These are phyloP conservation scores for Peltaster fructicola DNA, from an alignment of 2,329 filamentous ascomycete genomes.

Conservation along the genomic window DNA sequence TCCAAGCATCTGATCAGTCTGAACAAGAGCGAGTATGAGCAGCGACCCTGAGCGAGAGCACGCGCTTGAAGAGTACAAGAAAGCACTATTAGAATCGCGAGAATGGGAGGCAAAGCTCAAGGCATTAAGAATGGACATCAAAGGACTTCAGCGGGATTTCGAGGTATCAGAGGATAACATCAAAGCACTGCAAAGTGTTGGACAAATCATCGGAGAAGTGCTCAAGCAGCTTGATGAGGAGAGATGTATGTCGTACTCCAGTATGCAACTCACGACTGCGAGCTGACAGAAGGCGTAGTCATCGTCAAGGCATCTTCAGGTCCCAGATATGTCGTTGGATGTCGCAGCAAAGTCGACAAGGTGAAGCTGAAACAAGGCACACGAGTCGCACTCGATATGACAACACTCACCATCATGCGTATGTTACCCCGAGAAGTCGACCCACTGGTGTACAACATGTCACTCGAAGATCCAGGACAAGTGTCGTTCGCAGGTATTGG, in stretches of 20 bases:
- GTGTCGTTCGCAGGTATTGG: conserved; percentile 96
- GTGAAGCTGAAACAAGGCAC: conserved; percentile 94
- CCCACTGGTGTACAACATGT: conserved; percentile 99
- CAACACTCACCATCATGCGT: conserved; percentile 97
- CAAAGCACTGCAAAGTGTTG: conserved; percentile 96
- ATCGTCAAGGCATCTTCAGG: conserved; percentile 98
- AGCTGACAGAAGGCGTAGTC: conserved; percentile 35
- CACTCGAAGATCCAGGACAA: conserved; percentile 89
- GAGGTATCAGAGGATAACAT: conserved; percentile 98
- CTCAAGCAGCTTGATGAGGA: conserved; percentile 98
- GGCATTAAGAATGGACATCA: conserved; percentile 83
- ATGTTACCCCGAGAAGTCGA: conserved; percentile 98
- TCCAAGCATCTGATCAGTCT: no score
- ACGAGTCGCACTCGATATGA: conserved; percentile 96
- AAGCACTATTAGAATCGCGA: conserved; percentile 62
- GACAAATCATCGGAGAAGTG: conserved; percentile 97
- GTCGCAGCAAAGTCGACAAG: conserved; percentile 96
- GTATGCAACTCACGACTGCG: conserved; percentile 3
- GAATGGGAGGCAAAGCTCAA: conserved; percentile 99
- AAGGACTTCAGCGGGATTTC: conserved; percentile 84
- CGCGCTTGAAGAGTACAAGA: conserved; percentile 35
- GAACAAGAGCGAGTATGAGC: conserved; percentile 11
- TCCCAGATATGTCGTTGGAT: conserved; percentile 93
- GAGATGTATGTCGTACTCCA: conserved; percentile 51
- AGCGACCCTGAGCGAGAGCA: conserved; percentile 33